phyloP scores from a whole-genome alignment of 257 asterid species.

The Agastache rugosa region DNA sequence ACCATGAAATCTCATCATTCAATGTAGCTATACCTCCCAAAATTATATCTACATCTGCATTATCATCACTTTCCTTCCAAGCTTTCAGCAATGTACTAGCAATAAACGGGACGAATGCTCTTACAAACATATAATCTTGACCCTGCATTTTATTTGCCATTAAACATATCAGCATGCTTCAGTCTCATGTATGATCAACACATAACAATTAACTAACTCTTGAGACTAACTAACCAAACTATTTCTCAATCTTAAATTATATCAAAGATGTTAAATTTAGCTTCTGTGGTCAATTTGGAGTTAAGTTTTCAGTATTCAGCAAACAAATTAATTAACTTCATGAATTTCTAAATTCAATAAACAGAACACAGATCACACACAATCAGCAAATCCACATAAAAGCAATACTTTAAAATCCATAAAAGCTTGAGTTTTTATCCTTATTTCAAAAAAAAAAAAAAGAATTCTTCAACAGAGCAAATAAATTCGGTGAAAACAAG shows the following conservation, averaged over 20 bases:
- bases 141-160: constrained; percentile 56
- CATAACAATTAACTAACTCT: neutral
- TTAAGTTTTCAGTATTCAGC: neutral
- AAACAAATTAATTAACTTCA: neutral
- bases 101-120: constrained; percentile 71
- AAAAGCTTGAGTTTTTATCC: neutral
- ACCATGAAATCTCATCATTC: constrained; percentile 81
- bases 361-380: neutral
- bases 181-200: too few species aligned
- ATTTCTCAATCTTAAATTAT: neutral
- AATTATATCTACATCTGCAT: constrained; percentile 62
- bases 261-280: neutral
- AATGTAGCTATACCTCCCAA: constrained; percentile 73
- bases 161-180: neutral
- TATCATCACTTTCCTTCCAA: constrained; percentile 62
- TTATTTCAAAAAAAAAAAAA: too few species aligned
- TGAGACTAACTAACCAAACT: neutral
- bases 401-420: neutral
- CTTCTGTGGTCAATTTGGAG: neutral
- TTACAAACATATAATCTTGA: constrained; percentile 81
- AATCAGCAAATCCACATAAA: neutral
- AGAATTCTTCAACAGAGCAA: neutral
- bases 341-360: neutral
- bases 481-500: neutral
- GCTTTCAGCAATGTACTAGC: constrained; percentile 77